Conservation (phyloP, 305 asterid species). For the Andrographis paniculata region DNA sequence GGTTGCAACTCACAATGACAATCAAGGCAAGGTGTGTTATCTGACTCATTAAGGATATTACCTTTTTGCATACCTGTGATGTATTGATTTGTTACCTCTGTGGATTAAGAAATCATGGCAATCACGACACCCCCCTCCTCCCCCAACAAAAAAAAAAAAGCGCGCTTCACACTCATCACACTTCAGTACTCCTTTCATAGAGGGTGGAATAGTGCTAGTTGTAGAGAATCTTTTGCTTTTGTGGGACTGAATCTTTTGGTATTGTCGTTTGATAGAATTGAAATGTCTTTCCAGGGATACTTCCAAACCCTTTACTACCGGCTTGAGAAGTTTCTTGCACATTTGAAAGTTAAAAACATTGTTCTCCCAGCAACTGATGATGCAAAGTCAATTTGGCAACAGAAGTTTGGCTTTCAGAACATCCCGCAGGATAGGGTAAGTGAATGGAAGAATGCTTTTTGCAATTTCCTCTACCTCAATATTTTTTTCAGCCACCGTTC, state of each 20-base stretch:
- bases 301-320: slow-evolving; percentile 75
- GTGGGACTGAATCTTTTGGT: too few species aligned
- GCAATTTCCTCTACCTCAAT: not conserved
- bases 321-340: slow-evolving; percentile 79
- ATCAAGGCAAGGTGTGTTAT: slow-evolving; percentile 69
- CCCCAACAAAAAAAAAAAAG: too few species aligned
- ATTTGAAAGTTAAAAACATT: slow-evolving; percentile 53
- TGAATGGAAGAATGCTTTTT: slow-evolving; percentile 1
- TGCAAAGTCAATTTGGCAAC: slow-evolving; percentile 83
- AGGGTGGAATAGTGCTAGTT: too few species aligned
- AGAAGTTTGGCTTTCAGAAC: slow-evolving; percentile 70
- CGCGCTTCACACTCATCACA: too few species aligned
- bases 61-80: not conserved
- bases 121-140: not conserved
- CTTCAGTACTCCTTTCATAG: too few species aligned
- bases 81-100: not conserved
- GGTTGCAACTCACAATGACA: slow-evolving; percentile 74
- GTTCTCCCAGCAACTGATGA: slow-evolving; percentile 92
- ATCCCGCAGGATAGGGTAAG: slow-evolving; percentile 63
- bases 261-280: slow-evolving; percentile 15
- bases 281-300: slow-evolving; percentile 62
- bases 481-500: slow-evolving; percentile 3
- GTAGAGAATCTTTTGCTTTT: too few species aligned
- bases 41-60: slow-evolving; percentile 4
- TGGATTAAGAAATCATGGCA: not conserved